Evolutionary conservation across 345 rosid species (phyloP).

Genomic region (Hypericum androsaemum): DNA sequence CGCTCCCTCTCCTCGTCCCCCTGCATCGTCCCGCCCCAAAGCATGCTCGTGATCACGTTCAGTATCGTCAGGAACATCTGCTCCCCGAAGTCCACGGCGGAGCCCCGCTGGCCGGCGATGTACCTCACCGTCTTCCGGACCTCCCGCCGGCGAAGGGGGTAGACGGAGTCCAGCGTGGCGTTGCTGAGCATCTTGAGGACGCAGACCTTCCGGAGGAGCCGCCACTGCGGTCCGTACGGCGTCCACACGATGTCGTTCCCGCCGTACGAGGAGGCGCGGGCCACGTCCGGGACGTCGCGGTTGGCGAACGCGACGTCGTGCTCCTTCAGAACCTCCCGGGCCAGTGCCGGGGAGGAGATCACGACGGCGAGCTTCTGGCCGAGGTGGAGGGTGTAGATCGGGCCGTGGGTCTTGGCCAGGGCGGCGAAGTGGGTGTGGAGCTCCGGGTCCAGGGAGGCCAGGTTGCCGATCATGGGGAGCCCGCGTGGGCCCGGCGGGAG

Average conservation of each 20-base stretch:
- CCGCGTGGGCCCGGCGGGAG: slow-evolving; percentile 43
- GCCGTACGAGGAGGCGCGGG: neutral
- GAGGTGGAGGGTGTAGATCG: slow-evolving; percentile 28
- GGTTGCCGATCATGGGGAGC: slow-evolving; percentile 39
- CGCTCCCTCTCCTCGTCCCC: slow-evolving; percentile 22
- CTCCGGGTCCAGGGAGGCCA: slow-evolving; percentile 35
- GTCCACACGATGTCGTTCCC: neutral
- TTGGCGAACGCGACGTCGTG: slow-evolving; percentile 37
- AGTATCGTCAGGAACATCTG: slow-evolving; percentile 22
- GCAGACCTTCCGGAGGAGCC: neutral
- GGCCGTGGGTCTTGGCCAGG: slow-evolving; percentile 28
- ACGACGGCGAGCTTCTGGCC: slow-evolving; percentile 32
- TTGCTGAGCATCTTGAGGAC: neutral
- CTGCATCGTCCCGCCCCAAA: slow-evolving; percentile 38
- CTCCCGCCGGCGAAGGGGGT: neutral
- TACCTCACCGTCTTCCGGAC: neutral
- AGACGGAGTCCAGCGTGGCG: neutral
- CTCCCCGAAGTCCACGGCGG: slow-evolving; percentile 29
- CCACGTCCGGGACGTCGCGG: slow-evolving; percentile 28
- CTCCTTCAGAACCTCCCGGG: slow-evolving; percentile 31
- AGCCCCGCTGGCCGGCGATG: slow-evolving; percentile 16
- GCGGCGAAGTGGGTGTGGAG: slow-evolving; percentile 33
- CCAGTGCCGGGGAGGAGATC: slow-evolving; percentile 31
- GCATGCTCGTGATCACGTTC: slow-evolving; percentile 35
- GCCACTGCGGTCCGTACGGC: neutral